phyloP scores from a whole-genome alignment of 1,284 basidiomycete genomes.

The Apiotrichum domesticum region DNA sequence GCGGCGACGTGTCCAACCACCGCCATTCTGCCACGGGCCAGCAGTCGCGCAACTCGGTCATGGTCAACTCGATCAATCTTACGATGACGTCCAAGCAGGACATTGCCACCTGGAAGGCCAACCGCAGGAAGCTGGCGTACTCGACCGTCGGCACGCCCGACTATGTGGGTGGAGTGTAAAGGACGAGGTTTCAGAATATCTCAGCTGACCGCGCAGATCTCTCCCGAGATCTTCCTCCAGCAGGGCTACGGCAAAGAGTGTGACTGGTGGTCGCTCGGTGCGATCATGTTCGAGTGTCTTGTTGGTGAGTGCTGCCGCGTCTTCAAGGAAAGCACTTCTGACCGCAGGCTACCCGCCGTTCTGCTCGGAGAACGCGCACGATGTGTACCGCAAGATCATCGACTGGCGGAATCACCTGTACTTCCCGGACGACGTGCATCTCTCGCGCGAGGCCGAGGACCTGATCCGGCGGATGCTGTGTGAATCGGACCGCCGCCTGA shows the following conservation, averaged over 20 bases:
- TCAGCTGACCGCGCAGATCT: slow-evolving; percentile 54
- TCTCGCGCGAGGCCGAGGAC: slow-evolving; percentile 87
- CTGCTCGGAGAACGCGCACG: slow-evolving; percentile 94
- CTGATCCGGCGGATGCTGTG: slow-evolving; percentile 82
- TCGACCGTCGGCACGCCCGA: slow-evolving; percentile 98
- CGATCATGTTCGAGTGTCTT: slow-evolving; percentile 98
- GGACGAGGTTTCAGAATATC: too few species aligned
- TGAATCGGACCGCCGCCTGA: slow-evolving; percentile 70
- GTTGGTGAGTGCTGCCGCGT: slow-evolving; percentile 53
- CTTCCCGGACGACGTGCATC: slow-evolving; percentile 94
- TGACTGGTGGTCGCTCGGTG: slow-evolving; percentile 96
- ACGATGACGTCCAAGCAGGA: slow-evolving; percentile 89
- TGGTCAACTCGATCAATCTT: slow-evolving; percentile 90
- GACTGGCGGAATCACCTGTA: slow-evolving; percentile 85
- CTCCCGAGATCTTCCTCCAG: slow-evolving; percentile 95
- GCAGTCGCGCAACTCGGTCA: slow-evolving; percentile 74
- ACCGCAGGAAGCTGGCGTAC: slow-evolving; percentile 92
- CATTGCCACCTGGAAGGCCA: slow-evolving; percentile 98
- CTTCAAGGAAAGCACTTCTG: background rate
- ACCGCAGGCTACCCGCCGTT: slow-evolving; percentile 77
- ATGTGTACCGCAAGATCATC: slow-evolving; percentile 98
- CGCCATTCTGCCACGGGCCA: slow-evolving; percentile 20
- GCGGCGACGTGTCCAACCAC: slow-evolving; percentile 34
- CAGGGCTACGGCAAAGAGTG: slow-evolving; percentile 98
- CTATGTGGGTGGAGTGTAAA: slow-evolving; percentile 53